Conservation (phyloP, 805 yeast genomes). For the Nakazawaea molendinolei region DNA sequence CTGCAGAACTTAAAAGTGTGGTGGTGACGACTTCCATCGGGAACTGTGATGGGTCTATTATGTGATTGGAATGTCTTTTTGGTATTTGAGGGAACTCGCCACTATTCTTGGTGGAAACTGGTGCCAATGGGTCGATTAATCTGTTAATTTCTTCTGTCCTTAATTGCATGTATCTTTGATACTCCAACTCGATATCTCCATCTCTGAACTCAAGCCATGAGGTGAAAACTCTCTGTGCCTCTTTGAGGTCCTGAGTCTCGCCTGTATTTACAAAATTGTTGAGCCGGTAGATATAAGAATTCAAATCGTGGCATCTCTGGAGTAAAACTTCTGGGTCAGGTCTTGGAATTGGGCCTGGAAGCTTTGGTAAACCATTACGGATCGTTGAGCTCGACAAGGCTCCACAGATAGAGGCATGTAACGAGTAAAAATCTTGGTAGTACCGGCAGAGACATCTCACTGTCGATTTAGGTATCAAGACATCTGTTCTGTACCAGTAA, state of each 20-base stretch:
- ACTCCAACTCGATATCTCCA: conserved; percentile 24
- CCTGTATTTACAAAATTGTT: no score
- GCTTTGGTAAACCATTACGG: conserved; percentile 26
- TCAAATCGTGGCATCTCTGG: conserved; percentile 33
- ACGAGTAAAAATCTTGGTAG: conserved; percentile 44
- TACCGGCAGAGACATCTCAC: conserved; percentile 37
- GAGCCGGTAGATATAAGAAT: conserved; percentile 34
- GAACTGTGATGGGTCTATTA: no score
- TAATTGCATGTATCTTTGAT: conserved; percentile 13
- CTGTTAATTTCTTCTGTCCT: conserved; percentile 21
- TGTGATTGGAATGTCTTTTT: no score
- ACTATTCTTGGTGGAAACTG: conserved; percentile 5
- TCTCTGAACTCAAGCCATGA: conserved; percentile 23
- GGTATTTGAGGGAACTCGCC: conserved; percentile 2
- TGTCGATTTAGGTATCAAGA: conserved; percentile 27
- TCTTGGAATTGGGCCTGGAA: conserved; percentile 43
- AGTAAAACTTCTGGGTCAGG: conserved; percentile 25
- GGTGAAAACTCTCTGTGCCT: conserved; percentile 16
- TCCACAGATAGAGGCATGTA: conserved; percentile 30
- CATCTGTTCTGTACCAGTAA: conserved; percentile 45
- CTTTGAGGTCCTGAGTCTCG: no score
- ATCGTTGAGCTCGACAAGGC: conserved; percentile 12
- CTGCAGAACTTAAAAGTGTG: conserved; percentile 5
- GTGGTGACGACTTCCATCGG: conserved; percentile 13
- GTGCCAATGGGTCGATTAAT: conserved; percentile 16